These are phyloP conservation scores for Pestalotiopsis sp. DNA, from an alignment of 2,329 filamentous ascomycete genomes.

Conservation along the genomic window DNA sequence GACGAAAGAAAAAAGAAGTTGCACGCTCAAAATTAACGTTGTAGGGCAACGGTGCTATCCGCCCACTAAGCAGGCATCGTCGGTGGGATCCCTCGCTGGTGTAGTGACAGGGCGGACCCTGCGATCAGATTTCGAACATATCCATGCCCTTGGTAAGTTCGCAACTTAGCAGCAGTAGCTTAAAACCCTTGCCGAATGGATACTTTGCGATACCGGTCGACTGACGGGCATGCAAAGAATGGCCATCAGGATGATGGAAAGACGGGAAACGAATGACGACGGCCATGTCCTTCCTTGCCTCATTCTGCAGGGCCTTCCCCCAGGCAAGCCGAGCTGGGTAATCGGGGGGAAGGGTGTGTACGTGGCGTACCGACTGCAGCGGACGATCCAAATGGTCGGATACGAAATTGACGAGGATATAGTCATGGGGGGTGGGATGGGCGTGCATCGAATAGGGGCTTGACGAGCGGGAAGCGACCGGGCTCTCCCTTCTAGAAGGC, in stretches of 20 bases:
- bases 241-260: not conserved
- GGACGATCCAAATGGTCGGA: constrained; percentile 13
- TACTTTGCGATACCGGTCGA: not conserved
- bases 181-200: not conserved
- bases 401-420: constrained; percentile 4
- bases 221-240: not conserved
- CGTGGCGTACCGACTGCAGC: constrained; percentile 8
- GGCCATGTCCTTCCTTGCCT: not conserved
- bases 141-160: not conserved
- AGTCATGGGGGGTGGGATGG: not conserved
- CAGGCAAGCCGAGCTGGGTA: constrained; percentile 6
- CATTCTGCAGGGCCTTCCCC: not conserved
- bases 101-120: not conserved
- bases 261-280: not conserved
- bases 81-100: not conserved
- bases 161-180: not conserved
- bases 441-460: constrained; percentile 1
- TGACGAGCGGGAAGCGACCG: not conserved
- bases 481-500: constrained; percentile 14
- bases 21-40: not conserved
- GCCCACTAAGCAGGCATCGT: not conserved
- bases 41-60: not conserved
- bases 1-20: not conserved
- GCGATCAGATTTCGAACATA: not conserved
- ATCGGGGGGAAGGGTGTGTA: not conserved